Conservation (phyloP, 169 alveolate genomes). For the Plasmodium ovale region DNA sequence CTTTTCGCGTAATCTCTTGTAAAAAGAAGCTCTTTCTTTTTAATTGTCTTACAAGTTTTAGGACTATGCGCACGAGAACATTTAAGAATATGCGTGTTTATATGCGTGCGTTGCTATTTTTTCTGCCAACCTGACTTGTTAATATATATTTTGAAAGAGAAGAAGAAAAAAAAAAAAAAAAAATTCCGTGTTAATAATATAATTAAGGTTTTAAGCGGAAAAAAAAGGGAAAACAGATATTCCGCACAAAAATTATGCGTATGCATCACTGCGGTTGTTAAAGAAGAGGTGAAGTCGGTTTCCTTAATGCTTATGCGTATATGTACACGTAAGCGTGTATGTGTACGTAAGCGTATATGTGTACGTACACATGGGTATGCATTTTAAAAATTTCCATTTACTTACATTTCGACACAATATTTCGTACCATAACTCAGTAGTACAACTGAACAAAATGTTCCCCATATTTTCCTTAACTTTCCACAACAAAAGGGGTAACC, state of each 20-base stretch:
- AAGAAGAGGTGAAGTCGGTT: neutral
- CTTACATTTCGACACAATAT: slow-evolving; percentile 1
- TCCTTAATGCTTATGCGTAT: neutral
- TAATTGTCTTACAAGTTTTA: slow-evolving; percentile 23
- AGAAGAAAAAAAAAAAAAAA: neutral
- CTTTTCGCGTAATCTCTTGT: neutral
- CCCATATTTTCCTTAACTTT: neutral
- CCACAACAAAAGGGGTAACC: neutral
- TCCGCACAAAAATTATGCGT: neutral
- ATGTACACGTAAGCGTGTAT: neutral
- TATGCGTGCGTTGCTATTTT: neutral
- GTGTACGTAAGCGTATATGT: neutral
- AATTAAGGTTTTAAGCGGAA: too few relatives aligned
- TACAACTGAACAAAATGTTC: slow-evolving; percentile 5
- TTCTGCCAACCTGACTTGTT: neutral
- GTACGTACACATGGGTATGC: neutral
- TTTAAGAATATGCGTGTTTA: neutral
- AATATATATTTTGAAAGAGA: neutral
- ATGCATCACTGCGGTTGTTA: neutral
- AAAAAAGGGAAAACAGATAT: neutral
- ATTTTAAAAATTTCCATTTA: neutral
- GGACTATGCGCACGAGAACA: neutral
- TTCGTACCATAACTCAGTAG: neutral
- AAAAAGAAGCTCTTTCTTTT: neutral
- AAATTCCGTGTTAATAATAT: neutral